Conservation (phyloP, 2,329 filamentous ascomycete species). For the Onygenales sp. region DNA sequence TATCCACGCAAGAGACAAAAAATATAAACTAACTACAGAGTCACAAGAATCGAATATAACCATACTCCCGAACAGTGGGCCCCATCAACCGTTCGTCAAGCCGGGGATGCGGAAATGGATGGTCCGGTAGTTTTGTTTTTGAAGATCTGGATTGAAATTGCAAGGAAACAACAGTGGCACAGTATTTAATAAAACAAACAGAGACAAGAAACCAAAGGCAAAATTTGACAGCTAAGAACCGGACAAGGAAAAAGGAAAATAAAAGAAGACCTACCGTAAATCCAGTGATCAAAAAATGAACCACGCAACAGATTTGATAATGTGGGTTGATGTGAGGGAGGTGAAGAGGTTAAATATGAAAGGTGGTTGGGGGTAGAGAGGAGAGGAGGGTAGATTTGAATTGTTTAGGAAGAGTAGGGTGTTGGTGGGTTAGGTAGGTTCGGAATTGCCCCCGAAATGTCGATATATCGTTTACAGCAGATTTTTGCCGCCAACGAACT, state of each 20-base stretch:
- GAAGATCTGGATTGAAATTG: background rate
- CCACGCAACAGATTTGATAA: background rate
- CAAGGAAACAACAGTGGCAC: background rate
- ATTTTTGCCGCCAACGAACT: slow-evolving; percentile 69
- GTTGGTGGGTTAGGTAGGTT: no score
- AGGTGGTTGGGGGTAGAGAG: background rate
- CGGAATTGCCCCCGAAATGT: background rate
- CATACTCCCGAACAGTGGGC: no score
- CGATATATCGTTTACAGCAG: slow-evolving; percentile 25
- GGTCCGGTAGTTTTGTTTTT: background rate
- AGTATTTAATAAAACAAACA: background rate
- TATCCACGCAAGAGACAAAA: background rate
- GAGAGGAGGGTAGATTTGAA: background rate
- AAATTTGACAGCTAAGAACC: background rate
- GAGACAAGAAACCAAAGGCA: background rate
- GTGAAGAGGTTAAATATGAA: background rate
- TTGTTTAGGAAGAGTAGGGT: no score
- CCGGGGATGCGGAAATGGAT: background rate
- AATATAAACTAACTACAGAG: background rate
- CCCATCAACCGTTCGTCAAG: background rate
- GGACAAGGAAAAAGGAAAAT: background rate
- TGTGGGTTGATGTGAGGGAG: background rate
- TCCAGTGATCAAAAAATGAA: background rate
- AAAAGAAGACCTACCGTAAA: background rate
- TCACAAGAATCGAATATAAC: background rate